These are phyloP conservation scores for Carex sylvatica DNA, from an alignment of 202 grass and related monocot genomes.

Conservation along the genomic window DNA sequence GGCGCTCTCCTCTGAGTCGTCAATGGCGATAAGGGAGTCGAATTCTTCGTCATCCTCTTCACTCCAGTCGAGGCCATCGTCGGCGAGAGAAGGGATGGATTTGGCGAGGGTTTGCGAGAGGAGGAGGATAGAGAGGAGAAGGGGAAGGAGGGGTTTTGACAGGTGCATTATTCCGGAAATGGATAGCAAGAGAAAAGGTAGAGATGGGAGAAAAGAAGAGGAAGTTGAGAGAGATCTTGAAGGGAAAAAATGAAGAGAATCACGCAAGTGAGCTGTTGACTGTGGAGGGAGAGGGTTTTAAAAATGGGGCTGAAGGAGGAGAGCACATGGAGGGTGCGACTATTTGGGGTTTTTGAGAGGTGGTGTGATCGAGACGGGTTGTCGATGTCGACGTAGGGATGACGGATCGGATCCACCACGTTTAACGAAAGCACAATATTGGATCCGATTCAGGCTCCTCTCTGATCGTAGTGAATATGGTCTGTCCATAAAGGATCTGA, in stretches of 20 bases:
- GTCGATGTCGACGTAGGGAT: too few species aligned
- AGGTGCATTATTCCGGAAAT: background rate
- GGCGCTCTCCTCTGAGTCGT: constrained; percentile 52
- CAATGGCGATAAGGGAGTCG: constrained; percentile 70
- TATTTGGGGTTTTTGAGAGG: background rate
- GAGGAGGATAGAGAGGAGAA: constrained; percentile 30
- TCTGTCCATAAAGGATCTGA: background rate
- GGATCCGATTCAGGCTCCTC: background rate
- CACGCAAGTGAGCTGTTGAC: background rate
- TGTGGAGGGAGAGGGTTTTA: constrained; percentile 17
- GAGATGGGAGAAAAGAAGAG: background rate
- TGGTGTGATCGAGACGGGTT: background rate
- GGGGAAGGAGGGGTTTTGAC: background rate
- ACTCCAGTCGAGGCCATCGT: constrained; percentile 32
- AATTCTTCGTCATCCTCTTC: constrained; percentile 63
- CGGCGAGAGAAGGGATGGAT: constrained; percentile 21
- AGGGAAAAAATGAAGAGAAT: background rate
- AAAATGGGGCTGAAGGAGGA: constrained; percentile 12
- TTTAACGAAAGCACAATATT: background rate
- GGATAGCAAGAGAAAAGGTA: background rate
- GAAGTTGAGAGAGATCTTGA: background rate
- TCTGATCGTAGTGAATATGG: background rate
- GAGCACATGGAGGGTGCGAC: constrained; percentile 9
- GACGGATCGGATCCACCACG: background rate
- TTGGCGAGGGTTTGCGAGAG: constrained; percentile 34